Evolutionary conservation across 345 rosid genomes (phyloP), one percentile per base, ranked within the genome.

Genomic region (Salix udensis): DNA sequence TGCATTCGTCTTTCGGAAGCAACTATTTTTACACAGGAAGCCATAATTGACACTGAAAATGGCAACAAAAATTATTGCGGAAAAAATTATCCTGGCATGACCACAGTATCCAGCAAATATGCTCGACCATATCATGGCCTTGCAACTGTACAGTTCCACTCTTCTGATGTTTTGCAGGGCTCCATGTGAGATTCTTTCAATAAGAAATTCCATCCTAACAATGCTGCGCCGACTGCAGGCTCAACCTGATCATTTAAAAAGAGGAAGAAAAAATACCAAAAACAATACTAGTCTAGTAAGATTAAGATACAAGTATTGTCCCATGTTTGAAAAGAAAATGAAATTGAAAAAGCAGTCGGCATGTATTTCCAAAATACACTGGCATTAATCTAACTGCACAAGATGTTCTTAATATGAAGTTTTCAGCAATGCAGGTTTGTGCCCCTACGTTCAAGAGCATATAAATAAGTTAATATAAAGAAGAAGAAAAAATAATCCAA

Each of bases 151-250:
- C 77, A 78, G 23, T 67, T 55, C 1, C 30, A 21, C 15, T 26
- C 23, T 40, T 30, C 26, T 12, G 62, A 78, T 73, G 70, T 60
- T 40, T 60, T 55, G 58, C 5, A 53, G 48, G 53, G 61, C 67
- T 66, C 69, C 36, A 13, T 71, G 26, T 36, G 69, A 75, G 65
- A 68, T 50, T 76, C 82, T 62, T 78, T 83, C 79, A 79, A 34
- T 7, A 82, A 80, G 76, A 87, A 85, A 76, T 85, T 91, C 88
- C 88, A 81, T 30, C 89, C 95, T 72, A 89, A 78, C 74, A 91
- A 83, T 28, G 95, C 95, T 65, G 95, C 92, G 24, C 95, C 95
- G 26, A 89, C 87, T 0, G 92, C 92, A 46, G 95, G 95, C 79
- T 91, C 95, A 70, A 89, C 88, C 95, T 90, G 88, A 80, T 61